Base-by-base conservation (phyloP, 2,329 filamentous ascomycete genomes). In the Talaromyces piceae region DNA sequence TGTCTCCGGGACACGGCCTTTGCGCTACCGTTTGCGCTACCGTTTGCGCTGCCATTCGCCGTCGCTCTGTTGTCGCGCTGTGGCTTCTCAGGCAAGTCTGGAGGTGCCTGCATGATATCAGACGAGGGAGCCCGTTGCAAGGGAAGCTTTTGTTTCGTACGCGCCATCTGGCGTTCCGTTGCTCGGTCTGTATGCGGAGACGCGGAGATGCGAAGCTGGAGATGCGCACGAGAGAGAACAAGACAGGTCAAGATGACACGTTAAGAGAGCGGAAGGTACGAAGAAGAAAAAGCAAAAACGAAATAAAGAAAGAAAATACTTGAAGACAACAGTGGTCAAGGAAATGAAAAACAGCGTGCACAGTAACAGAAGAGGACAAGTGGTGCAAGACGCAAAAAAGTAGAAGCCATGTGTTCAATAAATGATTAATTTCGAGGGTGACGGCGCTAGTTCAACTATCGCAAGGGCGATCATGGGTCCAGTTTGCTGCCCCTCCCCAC, bases 91-190 rank as follows among this genome's bases (percentile, higher is more conserved):
- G 67, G 58, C 30, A 63, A 56, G 47, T 70, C 61, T 60, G 61
- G 59, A 45, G 59, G 61, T 49, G 55, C 58, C 50, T 68, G 66
- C 65, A 82, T 79, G 64, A 82, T 81, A 63, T 87, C 83, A 23
- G 82, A 84, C 6, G 84, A 87, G 2, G 80, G 72, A 58, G 81
- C 78, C 64, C 84, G 81, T 66, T 81, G 79, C 52, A 85, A 69
- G 8, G 86, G 83, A 45, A 73, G 74, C 33, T 78, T 73, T 69
- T 87, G 84, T 70, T 90, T 89, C 50, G 78, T 79, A 61, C 86
- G 81, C 54, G 84, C 86, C 86, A 90, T 89, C 30, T 41, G n/a
- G n/a, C n/a, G n/a, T n/a, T 50, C 47, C 22, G 16, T 5, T 7
- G 26, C n/a, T 22, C 23, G 12, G 41, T 30, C 11, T 50, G 50